These are phyloP conservation scores for Drechslerella dactyloides DNA, from an alignment of 2,329 filamentous ascomycete genomes.

Conservation along the genomic window DNA sequence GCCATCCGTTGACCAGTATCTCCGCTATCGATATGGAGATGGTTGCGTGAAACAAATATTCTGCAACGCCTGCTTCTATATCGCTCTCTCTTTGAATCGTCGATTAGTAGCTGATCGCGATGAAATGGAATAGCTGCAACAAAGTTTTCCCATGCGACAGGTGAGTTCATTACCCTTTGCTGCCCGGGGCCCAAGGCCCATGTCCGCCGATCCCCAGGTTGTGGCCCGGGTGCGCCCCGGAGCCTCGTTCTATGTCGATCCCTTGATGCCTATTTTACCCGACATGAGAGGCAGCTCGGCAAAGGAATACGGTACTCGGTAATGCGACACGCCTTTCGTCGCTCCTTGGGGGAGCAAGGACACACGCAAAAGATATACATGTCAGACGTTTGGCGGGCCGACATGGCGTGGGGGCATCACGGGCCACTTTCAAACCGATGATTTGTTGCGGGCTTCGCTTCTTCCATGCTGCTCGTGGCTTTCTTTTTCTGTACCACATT, in stretches of 20 bases:
- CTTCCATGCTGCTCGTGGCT: slow-evolving; percentile 37
- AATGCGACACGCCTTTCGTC: slow-evolving; percentile 26
- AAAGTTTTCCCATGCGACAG: slow-evolving; percentile 67
- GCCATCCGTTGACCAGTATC: background rate
- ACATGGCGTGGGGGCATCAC: slow-evolving; percentile 27
- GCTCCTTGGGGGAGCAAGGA: slow-evolving; percentile 23
- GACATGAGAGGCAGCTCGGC: slow-evolving; percentile 35
- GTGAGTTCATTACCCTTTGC: slow-evolving; percentile 56
- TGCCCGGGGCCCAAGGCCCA: background rate
- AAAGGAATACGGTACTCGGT: slow-evolving; percentile 44
- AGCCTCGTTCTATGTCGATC: slow-evolving; percentile 26
- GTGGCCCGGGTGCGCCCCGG: background rate
- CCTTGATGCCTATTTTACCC: slow-evolving; percentile 36
- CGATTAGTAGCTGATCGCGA: slow-evolving; percentile 11
- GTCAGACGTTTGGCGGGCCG: slow-evolving; percentile 4
- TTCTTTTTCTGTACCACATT: slow-evolving; percentile 31
- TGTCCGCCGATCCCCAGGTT: slow-evolving; percentile 3
- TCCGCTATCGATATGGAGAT: slow-evolving; percentile 4
- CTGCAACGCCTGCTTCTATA: slow-evolving; percentile 17
- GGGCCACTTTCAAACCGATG: slow-evolving; percentile 9
- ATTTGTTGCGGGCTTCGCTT: slow-evolving; percentile 46
- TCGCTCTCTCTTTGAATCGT: slow-evolving; percentile 1
- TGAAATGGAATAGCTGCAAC: slow-evolving; percentile 64
- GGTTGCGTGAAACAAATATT: slow-evolving; percentile 32
- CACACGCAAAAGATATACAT: slow-evolving; percentile 5